Conservation (phyloP, 2,329 filamentous ascomycete species). For the Emergomyces orientalis region DNA sequence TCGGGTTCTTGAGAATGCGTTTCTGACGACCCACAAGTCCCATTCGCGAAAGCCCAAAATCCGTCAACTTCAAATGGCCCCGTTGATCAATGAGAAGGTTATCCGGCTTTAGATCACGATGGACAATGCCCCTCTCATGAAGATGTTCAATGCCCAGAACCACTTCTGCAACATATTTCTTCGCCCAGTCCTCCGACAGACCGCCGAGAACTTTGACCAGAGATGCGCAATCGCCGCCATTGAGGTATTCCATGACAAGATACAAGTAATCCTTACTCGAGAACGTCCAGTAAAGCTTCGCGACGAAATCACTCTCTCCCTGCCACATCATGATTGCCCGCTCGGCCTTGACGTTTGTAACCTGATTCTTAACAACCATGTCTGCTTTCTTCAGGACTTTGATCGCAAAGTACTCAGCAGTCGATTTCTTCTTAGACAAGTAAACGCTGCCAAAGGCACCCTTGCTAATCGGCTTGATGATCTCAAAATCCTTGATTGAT, state of each 20-base stretch:
- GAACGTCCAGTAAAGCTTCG: constrained; percentile 99
- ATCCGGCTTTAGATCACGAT: constrained; percentile 93
- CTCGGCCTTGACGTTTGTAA: constrained; percentile 97
- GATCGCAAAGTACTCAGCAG: constrained; percentile 96
- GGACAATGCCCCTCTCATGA: constrained; percentile 88
- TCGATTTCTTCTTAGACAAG: constrained; percentile 95
- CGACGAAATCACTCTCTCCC: constrained; percentile 96
- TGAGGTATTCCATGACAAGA: constrained; percentile 97
- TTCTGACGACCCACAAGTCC: constrained; percentile 94
- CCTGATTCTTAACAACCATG: constrained; percentile 99
- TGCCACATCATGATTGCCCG: constrained; percentile 99
- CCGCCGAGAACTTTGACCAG: constrained; percentile 89
- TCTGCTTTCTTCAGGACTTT: constrained; percentile 99
- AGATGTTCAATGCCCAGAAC: constrained; percentile 94
- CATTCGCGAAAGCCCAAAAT: constrained; percentile 96
- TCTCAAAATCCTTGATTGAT: constrained; percentile 98
- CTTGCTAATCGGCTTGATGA: constrained; percentile 98
- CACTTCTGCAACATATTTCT: constrained; percentile 94
- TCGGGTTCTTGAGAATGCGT: constrained; percentile 67
- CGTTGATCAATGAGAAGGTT: constrained; percentile 96
- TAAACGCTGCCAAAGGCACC: constrained; percentile 98
- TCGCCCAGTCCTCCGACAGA: constrained; percentile 92
- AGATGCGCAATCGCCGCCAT: constrained; percentile 93
- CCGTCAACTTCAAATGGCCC: constrained; percentile 91
- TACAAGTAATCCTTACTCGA: constrained; percentile 99